Evolutionary conservation across 148 eudicot species (phyloP).

Genomic region (Cornus controversa): DNA sequence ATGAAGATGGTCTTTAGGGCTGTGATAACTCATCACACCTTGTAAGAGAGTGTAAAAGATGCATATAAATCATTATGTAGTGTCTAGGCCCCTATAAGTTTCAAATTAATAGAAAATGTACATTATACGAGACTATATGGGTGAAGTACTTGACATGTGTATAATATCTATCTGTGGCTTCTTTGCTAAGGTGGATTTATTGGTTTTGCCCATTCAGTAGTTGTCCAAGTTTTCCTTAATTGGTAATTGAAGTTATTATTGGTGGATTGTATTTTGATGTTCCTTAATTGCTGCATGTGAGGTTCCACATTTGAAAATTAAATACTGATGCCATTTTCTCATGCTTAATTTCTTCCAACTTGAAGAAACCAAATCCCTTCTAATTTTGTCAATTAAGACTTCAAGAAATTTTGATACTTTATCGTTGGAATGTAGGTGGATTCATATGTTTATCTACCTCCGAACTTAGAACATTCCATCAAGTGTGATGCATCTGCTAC

Average conservation of each 20-base stretch:
- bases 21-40: too few species aligned
- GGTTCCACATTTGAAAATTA: neutral
- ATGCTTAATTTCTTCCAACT: neutral
- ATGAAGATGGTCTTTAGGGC: too few species aligned
- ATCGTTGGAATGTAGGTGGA: slow-evolving; percentile 67
- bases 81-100: too few species aligned
- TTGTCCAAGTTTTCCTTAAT: neutral
- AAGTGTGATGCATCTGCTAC: slow-evolving; percentile 57
- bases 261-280: neutral
- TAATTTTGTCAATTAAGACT: neutral
- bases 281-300: neutral
- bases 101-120: too few species aligned
- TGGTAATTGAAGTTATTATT: neutral
- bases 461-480: slow-evolving; percentile 58
- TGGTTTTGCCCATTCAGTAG: neutral
- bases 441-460: slow-evolving; percentile 88
- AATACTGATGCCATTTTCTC: neutral
- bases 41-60: too few species aligned
- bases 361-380: neutral
- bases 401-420: slow-evolving; percentile 11
- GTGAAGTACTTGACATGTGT: too few species aligned
- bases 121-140: too few species aligned
- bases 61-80: too few species aligned
- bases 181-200: neutral
- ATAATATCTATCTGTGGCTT: neutral